Percentiles rank a stretch among this genome's conserved stretches.
phyloP scores from a whole-genome alignment of 768 basidiomycete species.

The Naganishia vishniacii region DNA sequence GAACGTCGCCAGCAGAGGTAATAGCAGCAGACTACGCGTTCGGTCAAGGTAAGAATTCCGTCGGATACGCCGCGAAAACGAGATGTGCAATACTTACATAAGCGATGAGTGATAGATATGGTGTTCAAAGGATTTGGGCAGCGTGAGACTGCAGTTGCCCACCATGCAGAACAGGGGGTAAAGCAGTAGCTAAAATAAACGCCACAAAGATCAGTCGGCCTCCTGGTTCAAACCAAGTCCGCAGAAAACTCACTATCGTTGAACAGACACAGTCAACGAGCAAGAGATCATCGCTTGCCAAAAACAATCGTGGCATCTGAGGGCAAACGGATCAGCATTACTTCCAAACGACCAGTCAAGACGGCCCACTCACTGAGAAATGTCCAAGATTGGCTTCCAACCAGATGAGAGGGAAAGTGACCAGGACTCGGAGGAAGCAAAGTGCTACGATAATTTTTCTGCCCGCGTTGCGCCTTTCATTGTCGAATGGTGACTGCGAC shows the following conservation, averaged over 20 bases:
- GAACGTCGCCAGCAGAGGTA: conserved; percentile 25
- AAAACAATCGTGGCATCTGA: conserved; percentile 9
- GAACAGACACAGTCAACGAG: conserved; percentile 4
- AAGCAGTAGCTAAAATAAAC: conserved; percentile 16
- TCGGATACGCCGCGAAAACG: neutral
- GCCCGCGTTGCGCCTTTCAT: conserved; percentile 17
- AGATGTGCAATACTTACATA: conserved; percentile 15
- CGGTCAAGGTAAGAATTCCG: neutral
- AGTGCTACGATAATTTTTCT: conserved; percentile 5
- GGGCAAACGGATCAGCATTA: neutral
- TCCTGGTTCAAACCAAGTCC: no score
- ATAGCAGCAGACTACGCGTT: conserved; percentile 12
- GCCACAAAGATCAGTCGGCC: neutral
- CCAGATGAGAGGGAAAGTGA: conserved; percentile 17
- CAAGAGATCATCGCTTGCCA: conserved; percentile 17
- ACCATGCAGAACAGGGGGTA: conserved; percentile 15
- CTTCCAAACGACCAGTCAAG: neutral
- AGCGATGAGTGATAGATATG: conserved; percentile 23
- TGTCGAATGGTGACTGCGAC: neutral
- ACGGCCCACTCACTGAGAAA: conserved; percentile 4
- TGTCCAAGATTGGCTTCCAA: conserved; percentile 2
- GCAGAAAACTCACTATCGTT: neutral
- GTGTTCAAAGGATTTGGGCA: conserved; percentile 27
- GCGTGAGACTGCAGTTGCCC: neutral
- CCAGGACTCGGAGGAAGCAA: conserved; percentile 3